Evolutionary conservation across 2,329 filamentous ascomycete genomes (phyloP).

Genomic region (Cercospora canescens): DNA sequence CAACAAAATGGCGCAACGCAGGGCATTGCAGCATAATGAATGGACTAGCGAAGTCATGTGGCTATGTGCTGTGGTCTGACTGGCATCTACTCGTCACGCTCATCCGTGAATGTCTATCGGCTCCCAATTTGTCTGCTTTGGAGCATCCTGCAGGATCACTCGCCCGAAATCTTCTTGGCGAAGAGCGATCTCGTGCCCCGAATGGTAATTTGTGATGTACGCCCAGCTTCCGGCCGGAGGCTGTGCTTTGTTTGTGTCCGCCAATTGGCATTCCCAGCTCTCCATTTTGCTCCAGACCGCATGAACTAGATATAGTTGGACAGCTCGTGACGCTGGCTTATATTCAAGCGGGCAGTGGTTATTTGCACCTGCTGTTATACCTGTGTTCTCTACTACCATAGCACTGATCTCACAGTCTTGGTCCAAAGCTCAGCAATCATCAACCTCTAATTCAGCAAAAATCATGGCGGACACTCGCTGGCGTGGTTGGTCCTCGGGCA

Average conservation of each 20-base stretch:
- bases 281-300: background rate
- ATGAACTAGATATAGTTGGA: background rate
- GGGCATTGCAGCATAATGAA: background rate
- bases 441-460: background rate
- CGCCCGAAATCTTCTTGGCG: background rate
- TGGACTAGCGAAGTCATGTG: background rate
- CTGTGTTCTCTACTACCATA: too few relatives aligned
- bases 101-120: background rate
- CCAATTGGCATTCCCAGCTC: background rate
- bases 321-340: background rate
- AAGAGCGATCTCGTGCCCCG: background rate
- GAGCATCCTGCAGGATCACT: background rate
- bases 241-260: background rate
- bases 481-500: constrained; percentile 4
- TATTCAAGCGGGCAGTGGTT: background rate
- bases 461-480: constrained; percentile 4
- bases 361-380: background rate
- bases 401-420: too few relatives aligned
- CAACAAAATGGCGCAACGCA: background rate
- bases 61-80: background rate
- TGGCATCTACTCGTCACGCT: background rate
- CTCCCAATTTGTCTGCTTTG: background rate
- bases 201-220: background rate
- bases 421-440: too few relatives aligned
- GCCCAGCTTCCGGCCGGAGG: background rate